phyloP scores from a whole-genome alignment of 805 yeast species.

The Sugiyamaella floridensis region DNA sequence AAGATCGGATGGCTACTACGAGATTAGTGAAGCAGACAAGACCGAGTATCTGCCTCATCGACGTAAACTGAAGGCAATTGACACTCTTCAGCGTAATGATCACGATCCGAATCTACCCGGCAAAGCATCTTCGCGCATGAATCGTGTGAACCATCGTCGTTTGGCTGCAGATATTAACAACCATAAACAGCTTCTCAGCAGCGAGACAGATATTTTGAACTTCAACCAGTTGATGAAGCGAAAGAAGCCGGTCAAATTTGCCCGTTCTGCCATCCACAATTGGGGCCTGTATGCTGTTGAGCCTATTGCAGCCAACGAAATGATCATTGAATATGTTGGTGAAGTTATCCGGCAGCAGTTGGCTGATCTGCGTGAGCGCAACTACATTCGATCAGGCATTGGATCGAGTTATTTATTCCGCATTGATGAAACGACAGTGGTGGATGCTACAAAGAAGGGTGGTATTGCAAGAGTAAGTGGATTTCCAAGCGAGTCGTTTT shows the following conservation, averaged over 20 bases:
- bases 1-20: conserved; percentile 41
- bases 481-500: neutral
- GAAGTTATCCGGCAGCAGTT: conserved; percentile 89
- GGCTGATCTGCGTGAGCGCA: conserved; percentile 84
- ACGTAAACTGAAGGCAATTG: conserved; percentile 42
- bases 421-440: conserved; percentile 87
- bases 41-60: conserved; percentile 77
- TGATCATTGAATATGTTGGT: conserved; percentile 98
- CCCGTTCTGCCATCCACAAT: conserved; percentile 92
- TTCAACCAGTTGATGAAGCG: conserved; percentile 84
- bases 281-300: conserved; percentile 98
- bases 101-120: conserved; percentile 11
- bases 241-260: conserved; percentile 92
- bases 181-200: conserved; percentile 55
- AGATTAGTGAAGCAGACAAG: conserved; percentile 67
- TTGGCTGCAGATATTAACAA: conserved; percentile 85
- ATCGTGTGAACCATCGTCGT: conserved; percentile 79
- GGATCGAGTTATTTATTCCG: conserved; percentile 92
- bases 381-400: conserved; percentile 82
- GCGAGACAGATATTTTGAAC: conserved; percentile 72
- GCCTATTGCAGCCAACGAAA: conserved; percentile 91
- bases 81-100: conserved; percentile 19
- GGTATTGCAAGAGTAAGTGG: conserved; percentile 69
- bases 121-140: conserved; percentile 60
- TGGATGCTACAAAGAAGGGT: conserved; percentile 96